Percentiles rank a stretch among this genome's conserved stretches.
These are phyloP conservation scores for Boletus tomentosulus DNA, from an alignment of 768 basidiomycete species.

Conservation along the genomic window DNA sequence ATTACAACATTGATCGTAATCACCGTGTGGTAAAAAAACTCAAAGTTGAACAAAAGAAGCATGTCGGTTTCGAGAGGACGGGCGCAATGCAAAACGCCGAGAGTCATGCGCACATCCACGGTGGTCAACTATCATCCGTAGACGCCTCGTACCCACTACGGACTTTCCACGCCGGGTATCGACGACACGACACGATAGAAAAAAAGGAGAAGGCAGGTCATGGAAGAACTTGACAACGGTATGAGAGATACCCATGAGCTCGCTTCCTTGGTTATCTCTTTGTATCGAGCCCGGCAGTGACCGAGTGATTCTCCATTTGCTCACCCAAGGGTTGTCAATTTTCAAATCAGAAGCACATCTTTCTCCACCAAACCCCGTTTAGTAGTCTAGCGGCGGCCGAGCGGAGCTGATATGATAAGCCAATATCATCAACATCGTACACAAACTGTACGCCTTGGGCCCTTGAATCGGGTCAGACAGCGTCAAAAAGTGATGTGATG, in stretches of 20 bases:
- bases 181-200: not conserved
- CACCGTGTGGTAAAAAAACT: not conserved
- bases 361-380: not conserved
- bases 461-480: not conserved
- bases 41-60: not conserved
- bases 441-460: not conserved
- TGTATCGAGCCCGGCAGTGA: not conserved
- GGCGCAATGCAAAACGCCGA: not conserved
- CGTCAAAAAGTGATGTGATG: not conserved
- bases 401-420: not conserved
- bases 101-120: not conserved
- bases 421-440: not conserved
- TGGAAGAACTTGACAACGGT: not conserved
- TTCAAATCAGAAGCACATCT: not conserved
- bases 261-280: not conserved
- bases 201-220: too few relatives aligned
- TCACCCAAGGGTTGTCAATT: not conserved
- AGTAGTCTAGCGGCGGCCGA: not conserved
- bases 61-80: not conserved
- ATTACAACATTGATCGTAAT: not conserved
- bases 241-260: not conserved
- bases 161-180: not conserved
- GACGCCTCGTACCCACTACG: not conserved
- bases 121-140: not conserved
- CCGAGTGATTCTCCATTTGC: not conserved